phyloP scores from a whole-genome alignment of 202 grass and related monocot genomes.

The Cymbopogon flexuosus region DNA sequence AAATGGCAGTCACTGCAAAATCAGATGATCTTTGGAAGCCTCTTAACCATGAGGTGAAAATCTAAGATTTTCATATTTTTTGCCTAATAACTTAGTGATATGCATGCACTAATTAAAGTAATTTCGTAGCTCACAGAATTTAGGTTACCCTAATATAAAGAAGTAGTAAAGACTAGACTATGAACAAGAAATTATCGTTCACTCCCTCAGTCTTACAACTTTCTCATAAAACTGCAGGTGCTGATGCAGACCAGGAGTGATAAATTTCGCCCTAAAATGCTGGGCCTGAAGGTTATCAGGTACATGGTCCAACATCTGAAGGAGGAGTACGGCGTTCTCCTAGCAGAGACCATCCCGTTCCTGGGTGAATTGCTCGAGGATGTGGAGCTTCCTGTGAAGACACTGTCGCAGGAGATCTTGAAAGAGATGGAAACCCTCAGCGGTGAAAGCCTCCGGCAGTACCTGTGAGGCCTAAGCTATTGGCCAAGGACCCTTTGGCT shows the following conservation, averaged over 20 bases:
- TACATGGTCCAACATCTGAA: conserved; percentile 85
- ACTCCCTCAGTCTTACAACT: background rate
- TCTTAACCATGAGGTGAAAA: conserved; percentile 83
- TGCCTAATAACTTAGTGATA: background rate
- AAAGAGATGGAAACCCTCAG: conserved; percentile 89
- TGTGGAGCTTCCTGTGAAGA: conserved; percentile 81
- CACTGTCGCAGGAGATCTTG: conserved; percentile 63
- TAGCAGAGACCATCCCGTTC: conserved; percentile 85
- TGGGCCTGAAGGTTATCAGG: conserved; percentile 72
- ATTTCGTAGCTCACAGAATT: background rate
- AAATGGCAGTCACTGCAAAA: conserved; percentile 77
- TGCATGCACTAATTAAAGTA: background rate
- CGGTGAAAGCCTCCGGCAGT: conserved; percentile 72
- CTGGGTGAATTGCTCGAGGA: conserved; percentile 81
- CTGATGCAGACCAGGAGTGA: conserved; percentile 85
- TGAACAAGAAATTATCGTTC: background rate
- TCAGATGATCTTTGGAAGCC: conserved; percentile 94
- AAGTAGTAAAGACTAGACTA: background rate
- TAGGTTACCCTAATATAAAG: background rate
- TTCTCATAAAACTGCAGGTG: conserved; percentile 51
- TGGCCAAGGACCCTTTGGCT: background rate
- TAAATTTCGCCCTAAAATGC: conserved; percentile 73
- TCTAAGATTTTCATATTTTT: background rate
- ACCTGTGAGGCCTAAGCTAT: conserved; percentile 34
- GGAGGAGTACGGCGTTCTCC: conserved; percentile 78